These are phyloP conservation scores for Stropharia rugosoannulata DNA, from an alignment of 768 basidiomycete genomes.

Conservation along the genomic window DNA sequence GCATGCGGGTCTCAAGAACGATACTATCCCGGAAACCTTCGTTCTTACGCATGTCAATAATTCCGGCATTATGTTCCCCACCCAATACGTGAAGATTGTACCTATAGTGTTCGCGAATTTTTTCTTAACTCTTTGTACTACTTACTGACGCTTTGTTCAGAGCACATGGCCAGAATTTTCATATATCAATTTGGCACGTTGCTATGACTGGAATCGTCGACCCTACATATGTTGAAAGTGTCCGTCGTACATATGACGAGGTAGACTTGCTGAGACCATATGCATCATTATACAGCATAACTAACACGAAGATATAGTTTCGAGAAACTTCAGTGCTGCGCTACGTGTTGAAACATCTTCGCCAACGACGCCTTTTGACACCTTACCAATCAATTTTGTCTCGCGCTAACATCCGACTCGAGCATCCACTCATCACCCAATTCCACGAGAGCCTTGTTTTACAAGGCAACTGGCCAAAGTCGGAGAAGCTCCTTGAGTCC, in stretches of 20 bases:
- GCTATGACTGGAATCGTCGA: conserved; percentile 60
- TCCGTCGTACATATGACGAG: conserved; percentile 57
- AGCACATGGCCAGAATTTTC: conserved; percentile 70
- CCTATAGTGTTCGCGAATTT: conserved; percentile 61
- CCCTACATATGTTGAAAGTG: conserved; percentile 52
- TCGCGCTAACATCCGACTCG: conserved; percentile 54
- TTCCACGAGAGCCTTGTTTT: conserved; percentile 67
- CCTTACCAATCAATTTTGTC: conserved; percentile 61
- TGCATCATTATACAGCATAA: neutral
- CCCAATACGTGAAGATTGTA: conserved; percentile 70
- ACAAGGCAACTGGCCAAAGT: conserved; percentile 58
- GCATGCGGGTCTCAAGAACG: conserved; percentile 64
- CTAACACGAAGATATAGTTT: conserved; percentile 39
- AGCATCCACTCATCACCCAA: conserved; percentile 69
- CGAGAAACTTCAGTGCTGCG: conserved; percentile 65
- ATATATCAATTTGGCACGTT: conserved; percentile 80
- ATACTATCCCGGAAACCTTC: conserved; percentile 63
- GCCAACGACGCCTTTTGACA: conserved; percentile 69
- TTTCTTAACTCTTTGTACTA: neutral
- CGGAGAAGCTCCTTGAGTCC: conserved; percentile 51
- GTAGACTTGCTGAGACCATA: conserved; percentile 30
- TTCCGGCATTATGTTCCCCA: conserved; percentile 58
- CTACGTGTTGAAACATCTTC: conserved; percentile 73
- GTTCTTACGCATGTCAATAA: conserved; percentile 53
- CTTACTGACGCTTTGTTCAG: conserved; percentile 30